phyloP scores from a whole-genome alignment of 164 flowering plant species.

The Dillenia turbinata region DNA sequence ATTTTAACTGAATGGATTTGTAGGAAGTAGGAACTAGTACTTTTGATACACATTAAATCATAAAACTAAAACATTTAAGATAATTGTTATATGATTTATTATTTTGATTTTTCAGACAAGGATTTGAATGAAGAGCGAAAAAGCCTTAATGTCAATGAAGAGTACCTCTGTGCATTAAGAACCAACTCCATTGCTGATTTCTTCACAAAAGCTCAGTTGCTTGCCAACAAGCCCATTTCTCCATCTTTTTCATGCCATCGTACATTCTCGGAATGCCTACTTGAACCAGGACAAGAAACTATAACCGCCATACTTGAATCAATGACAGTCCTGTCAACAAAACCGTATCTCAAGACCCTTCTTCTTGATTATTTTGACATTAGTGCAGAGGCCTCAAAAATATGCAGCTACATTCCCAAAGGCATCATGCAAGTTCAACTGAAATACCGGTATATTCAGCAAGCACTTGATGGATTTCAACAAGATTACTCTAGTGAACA shows the following conservation, averaged over 20 bases:
- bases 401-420: slow-evolving; percentile 48
- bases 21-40: no score
- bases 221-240: slow-evolving; percentile 21
- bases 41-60: no score
- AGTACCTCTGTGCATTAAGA: slow-evolving; percentile 44
- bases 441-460: slow-evolving; percentile 27
- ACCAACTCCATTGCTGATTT: slow-evolving; percentile 56
- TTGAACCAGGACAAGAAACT: slow-evolving; percentile 55
- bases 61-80: no score
- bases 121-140: slow-evolving; percentile 13
- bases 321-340: slow-evolving; percentile 19
- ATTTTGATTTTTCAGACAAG: slow-evolving; percentile 19
- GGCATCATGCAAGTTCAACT: slow-evolving; percentile 33
- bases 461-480: slow-evolving; percentile 20
- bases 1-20: no score
- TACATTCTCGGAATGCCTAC: slow-evolving; percentile 33
- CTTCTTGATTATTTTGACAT: slow-evolving; percentile 42
- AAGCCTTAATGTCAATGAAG: slow-evolving; percentile 46
- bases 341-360: slow-evolving; percentile 36
- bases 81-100: neutral
- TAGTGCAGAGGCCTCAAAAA: slow-evolving; percentile 60
- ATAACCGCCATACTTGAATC: slow-evolving; percentile 37
- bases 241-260: slow-evolving; percentile 12
- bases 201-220: slow-evolving; percentile 38
- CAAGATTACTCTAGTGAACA: slow-evolving; percentile 18